Base-by-base conservation (phyloP, 768 basidiomycete species). In the Kwoniella sp. region DNA sequence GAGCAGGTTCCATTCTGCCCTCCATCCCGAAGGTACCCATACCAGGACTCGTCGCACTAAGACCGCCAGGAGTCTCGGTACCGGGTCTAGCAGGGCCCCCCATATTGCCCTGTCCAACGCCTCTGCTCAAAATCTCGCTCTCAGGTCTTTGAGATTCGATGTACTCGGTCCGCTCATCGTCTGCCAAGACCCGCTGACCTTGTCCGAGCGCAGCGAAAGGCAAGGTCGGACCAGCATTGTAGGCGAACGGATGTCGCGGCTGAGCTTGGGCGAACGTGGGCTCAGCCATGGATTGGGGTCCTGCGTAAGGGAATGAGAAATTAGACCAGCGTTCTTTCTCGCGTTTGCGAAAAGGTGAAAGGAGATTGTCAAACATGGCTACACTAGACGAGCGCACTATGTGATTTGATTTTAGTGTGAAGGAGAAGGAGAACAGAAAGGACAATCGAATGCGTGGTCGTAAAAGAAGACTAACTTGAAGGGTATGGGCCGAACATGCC, bases 401-500 rank as follows among this genome's bases (percentile, higher is more conserved):
- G 15, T 8, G 41, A 45, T 9, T 11, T 11, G 41, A 5, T 34
- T 34, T 13, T 5, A 34, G n/a, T n/a, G n/a, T n/a, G 34, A 34
- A 7, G 41, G 41, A 45, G 20, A 17, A 45, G 41, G 41, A 17
- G 17, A 17, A 45, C 13, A 34, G 34, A 5, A 34, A 3, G 41
- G 15, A 45, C 11, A 17, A 45, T 45, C 17, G 5, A 45, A 45
- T 4, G 15, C 20, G 31, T 13, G 17, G 47, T 17, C n/a, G 48
- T 9, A 45, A 31, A 11, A 45, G 25, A 26, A 45, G 22, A 63
- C 74, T 65, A 28, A 75, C 74, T 62, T 11, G 74, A 74, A 52
- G 69, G 72, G 55, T 76, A 78, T 12, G 75, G 74, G 23, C 72
- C 76, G 65, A 75, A 72, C 73, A 77, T 75, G 13, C 76, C 76